Conservation (phyloP, 768 basidiomycete species). For the Pulveroboletus sp. region DNA sequence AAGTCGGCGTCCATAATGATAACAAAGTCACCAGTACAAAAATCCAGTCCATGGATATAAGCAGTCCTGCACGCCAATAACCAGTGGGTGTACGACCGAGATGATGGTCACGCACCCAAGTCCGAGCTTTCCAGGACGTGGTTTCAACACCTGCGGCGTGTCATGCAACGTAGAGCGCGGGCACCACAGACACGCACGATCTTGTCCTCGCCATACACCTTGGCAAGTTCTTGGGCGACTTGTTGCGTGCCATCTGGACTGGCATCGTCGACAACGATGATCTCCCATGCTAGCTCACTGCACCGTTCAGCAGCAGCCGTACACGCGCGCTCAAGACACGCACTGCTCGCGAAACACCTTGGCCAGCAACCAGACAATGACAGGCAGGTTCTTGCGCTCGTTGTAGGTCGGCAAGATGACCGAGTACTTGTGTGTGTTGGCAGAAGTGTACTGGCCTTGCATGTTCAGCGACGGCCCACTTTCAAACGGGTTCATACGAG, state of each 20-base stretch:
- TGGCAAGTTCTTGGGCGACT: conserved; percentile 75
- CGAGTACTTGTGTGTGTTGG: conserved; percentile 75
- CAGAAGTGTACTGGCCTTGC: conserved; percentile 47
- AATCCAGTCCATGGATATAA: conserved; percentile 89
- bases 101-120: conserved; percentile 64
- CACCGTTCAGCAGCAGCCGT: conserved; percentile 13
- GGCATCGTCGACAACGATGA: conserved; percentile 89
- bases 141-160: conserved; percentile 64
- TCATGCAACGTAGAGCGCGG: conserved; percentile 1
- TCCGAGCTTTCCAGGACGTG: conserved; percentile 87
- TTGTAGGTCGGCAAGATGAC: conserved; percentile 95
- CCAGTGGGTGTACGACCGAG: background rate
- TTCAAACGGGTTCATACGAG: conserved; percentile 57
- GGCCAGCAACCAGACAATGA: conserved; percentile 83
- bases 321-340: conserved; percentile 22
- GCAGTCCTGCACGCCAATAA: conserved; percentile 59
- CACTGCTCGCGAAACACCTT: conserved; percentile 76
- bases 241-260: conserved; percentile 94
- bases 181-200: conserved; percentile 48
- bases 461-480: conserved; percentile 54
- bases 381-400: conserved; percentile 87
- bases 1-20: conserved; percentile 98
- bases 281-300: conserved; percentile 79
- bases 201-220: conserved; percentile 79
- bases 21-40: conserved; percentile 88